These are phyloP conservation scores for Przewalskia tangutica DNA, from an alignment of 257 asterid species.

Conservation along the genomic window DNA sequence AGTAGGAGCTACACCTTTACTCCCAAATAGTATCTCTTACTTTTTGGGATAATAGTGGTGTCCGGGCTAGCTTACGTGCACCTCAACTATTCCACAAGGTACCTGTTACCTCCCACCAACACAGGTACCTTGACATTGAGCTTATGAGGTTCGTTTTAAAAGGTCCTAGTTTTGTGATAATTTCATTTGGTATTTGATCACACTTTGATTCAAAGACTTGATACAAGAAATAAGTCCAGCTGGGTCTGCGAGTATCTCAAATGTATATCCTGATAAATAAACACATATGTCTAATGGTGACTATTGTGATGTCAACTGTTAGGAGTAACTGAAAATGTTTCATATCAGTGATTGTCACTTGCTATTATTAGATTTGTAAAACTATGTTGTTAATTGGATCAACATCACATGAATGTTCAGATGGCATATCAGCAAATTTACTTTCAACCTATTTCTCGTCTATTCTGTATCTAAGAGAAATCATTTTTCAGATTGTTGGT, in stretches of 20 bases:
- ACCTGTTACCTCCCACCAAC: not conserved
- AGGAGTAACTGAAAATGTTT: not conserved
- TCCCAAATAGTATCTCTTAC: not conserved
- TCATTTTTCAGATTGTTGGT: constrained; percentile 68
- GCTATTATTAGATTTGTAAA: not conserved
- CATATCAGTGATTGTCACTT: not conserved
- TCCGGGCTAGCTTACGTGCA: not conserved
- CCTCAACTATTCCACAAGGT: not conserved
- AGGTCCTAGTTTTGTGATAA: not conserved
- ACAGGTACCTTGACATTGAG: not conserved
- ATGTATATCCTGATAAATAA: not conserved
- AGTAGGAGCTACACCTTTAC: not conserved
- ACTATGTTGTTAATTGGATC: not conserved
- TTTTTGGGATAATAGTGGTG: not conserved
- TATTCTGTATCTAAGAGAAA: constrained; percentile 17
- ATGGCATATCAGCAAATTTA: not conserved
- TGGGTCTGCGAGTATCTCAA: not conserved
- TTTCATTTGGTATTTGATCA: not conserved
- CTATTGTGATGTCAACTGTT: not conserved
- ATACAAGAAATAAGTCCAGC: not conserved
- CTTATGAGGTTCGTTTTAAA: not conserved
- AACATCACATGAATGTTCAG: not conserved
- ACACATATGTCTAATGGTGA: not conserved
- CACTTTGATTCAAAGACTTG: not conserved
- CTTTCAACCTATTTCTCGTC: not conserved